Evolutionary conservation across 768 basidiomycete species (phyloP).

Genomic region (Sporobolomyces pararoseus): DNA sequence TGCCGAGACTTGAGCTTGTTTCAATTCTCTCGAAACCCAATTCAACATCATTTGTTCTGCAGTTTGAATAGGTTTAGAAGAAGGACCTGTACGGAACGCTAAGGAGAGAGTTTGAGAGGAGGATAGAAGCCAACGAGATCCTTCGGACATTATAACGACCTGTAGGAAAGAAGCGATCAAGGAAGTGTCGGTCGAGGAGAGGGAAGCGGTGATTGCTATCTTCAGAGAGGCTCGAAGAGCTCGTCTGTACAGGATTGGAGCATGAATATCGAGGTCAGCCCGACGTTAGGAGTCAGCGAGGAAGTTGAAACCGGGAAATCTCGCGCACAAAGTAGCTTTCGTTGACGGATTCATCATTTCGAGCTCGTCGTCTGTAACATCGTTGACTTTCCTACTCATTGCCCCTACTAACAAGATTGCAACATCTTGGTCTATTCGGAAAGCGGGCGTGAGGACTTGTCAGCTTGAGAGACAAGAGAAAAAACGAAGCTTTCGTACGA

Average conservation of each 20-base stretch:
- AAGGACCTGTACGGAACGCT: constrained; percentile 57
- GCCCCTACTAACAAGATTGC: constrained; percentile 84
- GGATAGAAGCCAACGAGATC: constrained; percentile 78
- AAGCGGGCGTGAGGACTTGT: neutral
- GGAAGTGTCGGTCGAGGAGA: constrained; percentile 61
- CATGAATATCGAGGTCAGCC: too few species aligned
- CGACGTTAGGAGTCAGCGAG: neutral
- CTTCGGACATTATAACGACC: constrained; percentile 93
- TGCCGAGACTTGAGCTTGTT: constrained; percentile 69
- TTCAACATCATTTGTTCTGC: constrained; percentile 73
- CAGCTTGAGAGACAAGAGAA: neutral
- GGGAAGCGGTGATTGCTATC: constrained; percentile 82
- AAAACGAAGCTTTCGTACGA: neutral
- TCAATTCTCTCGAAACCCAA: constrained; percentile 82
- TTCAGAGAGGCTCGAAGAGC: constrained; percentile 72
- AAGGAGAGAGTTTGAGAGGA: constrained; percentile 66
- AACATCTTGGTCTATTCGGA: constrained; percentile 65
- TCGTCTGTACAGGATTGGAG: constrained; percentile 5
- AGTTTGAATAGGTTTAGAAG: constrained; percentile 67
- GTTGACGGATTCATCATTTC: constrained; percentile 59
- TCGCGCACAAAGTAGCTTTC: constrained; percentile 63
- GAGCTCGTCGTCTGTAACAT: constrained; percentile 76
- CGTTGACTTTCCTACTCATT: constrained; percentile 85
- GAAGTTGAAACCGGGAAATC: neutral
- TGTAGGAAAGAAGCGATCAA: constrained; percentile 90